A percentile compares a stretch with the other conserved stretches of the same genome.
Evolutionary conservation across 2,329 filamentous ascomycete species (phyloP).

Genomic region (Fulvia fulva): DNA sequence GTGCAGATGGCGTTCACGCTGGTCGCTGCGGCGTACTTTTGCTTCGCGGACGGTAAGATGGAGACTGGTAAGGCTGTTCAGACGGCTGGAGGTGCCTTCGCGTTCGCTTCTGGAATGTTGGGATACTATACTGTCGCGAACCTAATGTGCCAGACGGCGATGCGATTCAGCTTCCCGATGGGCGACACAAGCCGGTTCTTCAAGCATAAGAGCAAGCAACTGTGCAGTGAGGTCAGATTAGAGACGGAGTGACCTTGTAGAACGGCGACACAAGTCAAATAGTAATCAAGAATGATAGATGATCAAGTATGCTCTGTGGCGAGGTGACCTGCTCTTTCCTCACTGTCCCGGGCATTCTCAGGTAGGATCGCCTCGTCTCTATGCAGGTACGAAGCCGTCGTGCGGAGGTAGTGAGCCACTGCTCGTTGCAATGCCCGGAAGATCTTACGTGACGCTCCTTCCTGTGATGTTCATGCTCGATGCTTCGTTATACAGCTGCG

Average conservation of each 20-base stretch:
- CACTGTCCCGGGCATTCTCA: not conserved
- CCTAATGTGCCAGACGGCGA: slow-evolving; percentile 40
- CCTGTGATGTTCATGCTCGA: not conserved
- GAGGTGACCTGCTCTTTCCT: not conserved
- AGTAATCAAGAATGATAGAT: not conserved
- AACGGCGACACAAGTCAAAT: not conserved
- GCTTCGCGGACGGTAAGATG: slow-evolving; percentile 41
- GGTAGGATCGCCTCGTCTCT: not conserved
- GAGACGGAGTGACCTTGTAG: not conserved
- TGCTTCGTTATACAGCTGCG: too few species aligned
- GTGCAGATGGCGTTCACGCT: slow-evolving; percentile 45
- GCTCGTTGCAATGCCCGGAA: not conserved
- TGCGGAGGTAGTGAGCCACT: not conserved
- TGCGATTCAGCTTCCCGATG: slow-evolving; percentile 39
- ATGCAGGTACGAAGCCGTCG: not conserved
- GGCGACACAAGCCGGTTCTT: slow-evolving; percentile 43
- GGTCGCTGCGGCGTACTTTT: slow-evolving; percentile 45
- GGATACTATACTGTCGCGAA: slow-evolving; percentile 46
- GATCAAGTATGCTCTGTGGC: not conserved
- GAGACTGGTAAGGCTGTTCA: slow-evolving; percentile 37
- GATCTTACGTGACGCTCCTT: not conserved
- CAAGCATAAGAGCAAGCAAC: slow-evolving; percentile 28
- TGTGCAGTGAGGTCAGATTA: not conserved
- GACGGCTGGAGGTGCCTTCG: slow-evolving; percentile 45
- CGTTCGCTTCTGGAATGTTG: slow-evolving; percentile 44